Conservation (phyloP, 768 basidiomycete genomes). For the Psilocybe azurescens region DNA sequence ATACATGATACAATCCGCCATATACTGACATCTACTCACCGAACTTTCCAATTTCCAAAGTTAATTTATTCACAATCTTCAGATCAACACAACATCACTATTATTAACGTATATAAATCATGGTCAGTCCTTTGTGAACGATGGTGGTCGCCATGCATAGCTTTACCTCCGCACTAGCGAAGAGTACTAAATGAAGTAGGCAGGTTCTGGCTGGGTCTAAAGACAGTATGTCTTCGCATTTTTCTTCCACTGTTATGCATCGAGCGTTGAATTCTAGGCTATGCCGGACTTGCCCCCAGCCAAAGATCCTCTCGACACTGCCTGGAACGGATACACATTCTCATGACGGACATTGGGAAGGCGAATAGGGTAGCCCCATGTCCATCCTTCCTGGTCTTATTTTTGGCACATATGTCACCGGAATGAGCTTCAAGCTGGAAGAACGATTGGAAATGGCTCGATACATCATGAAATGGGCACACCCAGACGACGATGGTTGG, state of each 20-base stretch:
- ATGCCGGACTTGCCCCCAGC: constrained; percentile 66
- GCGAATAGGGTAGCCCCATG: constrained; percentile 94
- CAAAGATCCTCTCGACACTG: constrained; percentile 75
- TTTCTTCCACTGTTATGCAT: neutral
- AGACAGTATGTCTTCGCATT: constrained; percentile 53
- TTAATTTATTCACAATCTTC: too few relatives aligned
- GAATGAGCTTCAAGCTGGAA: constrained; percentile 77
- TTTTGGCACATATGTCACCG: constrained; percentile 92
- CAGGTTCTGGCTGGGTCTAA: constrained; percentile 89
- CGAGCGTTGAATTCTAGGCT: constrained; percentile 2
- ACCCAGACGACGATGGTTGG: constrained; percentile 92
- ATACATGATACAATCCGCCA: too few relatives aligned
- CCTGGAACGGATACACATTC: constrained; percentile 86
- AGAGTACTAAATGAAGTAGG: constrained; percentile 79
- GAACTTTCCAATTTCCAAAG: too few relatives aligned
- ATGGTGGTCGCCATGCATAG: constrained; percentile 87
- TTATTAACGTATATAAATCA: too few relatives aligned
- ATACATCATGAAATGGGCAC: constrained; percentile 84
- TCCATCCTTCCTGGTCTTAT: constrained; percentile 91
- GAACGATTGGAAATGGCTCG: constrained; percentile 91
- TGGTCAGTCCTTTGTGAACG: constrained; percentile 48
- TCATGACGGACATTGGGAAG: constrained; percentile 94
- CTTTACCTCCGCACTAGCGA: constrained; percentile 74
- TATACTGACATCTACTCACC: too few relatives aligned
- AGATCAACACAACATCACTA: too few relatives aligned